Base-by-base conservation (phyloP, 2,329 filamentous ascomycete genomes). In the Dothiorella sarmentorum region DNA sequence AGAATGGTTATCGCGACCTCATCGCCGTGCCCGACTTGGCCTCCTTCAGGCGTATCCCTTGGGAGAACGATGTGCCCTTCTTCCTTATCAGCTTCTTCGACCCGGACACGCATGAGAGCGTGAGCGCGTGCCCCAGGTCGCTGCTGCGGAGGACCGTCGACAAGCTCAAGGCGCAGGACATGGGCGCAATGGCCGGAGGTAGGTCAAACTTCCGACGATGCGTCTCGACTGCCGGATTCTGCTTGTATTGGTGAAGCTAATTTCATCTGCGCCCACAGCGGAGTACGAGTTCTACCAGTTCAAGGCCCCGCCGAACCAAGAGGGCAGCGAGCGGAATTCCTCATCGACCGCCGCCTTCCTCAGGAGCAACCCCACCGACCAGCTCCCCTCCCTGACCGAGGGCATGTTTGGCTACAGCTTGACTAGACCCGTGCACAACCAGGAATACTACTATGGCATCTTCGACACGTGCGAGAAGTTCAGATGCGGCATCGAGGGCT, bases 251-350 rank as follows among this genome's bases (percentile, higher is more conserved):
- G 58, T 62, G 58, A 62, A 67, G 63, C 66, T 69, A 57, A 65
- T 60, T 18, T 43, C n/a, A 29, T 35, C 17, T 15, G 24, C 38
- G 17, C 29, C 40, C 18, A 35, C 68, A 96, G 91, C 90, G 68
- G 92, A 96, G 72, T 96, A 94, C 77, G 92, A 97, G 68, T 97
- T 97, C 81, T 96, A 88, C 78, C 90, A 94, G 68, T 97, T 96
- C 76, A 83, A 86, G 67, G 84, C 84, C 4, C 91, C 91, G 9
- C 62, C 73, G 52, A 67, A 61, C 22, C 68, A 71, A 56, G 73
- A 78, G 18, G 73, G 78, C 27, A 70, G 78, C 18, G 80, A 86
- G 69, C 77, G 80, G 60, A 85, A 85, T 63, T 82, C 82, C 7
- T 85, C 86, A 27, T 86, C 88, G 0, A 89, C 90, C 1, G 89